phyloP scores from a whole-genome alignment of 768 basidiomycete species.

The Sporobolomyces phaffii region DNA sequence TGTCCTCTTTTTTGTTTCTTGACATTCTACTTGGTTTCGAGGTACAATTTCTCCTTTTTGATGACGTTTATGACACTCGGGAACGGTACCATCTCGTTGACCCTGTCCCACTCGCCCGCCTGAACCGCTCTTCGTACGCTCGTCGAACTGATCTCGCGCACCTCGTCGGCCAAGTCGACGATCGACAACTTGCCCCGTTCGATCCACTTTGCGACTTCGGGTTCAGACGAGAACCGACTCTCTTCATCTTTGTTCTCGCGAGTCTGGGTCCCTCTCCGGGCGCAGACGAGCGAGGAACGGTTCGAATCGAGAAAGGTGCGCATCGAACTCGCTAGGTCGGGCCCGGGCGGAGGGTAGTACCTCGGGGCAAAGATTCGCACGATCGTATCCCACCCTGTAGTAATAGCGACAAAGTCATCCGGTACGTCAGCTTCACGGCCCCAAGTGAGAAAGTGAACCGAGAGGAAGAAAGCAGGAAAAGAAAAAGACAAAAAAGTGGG shows the following conservation, averaged over 20 bases:
- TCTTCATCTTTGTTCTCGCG: conserved; percentile 39
- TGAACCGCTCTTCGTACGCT: conserved; percentile 55
- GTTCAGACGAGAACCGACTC: conserved; percentile 43
- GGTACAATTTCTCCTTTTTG: neutral
- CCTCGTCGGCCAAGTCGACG: conserved; percentile 58
- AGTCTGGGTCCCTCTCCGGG: conserved; percentile 52
- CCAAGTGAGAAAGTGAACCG: neutral
- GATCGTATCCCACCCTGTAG: conserved; percentile 75
- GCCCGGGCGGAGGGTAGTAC: conserved; percentile 57
- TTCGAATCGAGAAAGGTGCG: conserved; percentile 58
- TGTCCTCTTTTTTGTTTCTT: neutral
- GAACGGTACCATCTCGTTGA: conserved; percentile 22
- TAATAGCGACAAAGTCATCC: no score
- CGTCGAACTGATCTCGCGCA: conserved; percentile 64
- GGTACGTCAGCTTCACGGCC: no score
- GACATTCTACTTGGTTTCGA: neutral
- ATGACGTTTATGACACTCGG: conserved; percentile 7
- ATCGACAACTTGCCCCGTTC: conserved; percentile 55
- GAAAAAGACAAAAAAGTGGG: no score
- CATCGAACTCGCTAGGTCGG: conserved; percentile 57
- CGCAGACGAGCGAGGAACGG: conserved; percentile 62
- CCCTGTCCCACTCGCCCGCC: conserved; percentile 33
- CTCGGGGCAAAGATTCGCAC: conserved; percentile 67
- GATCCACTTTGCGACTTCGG: conserved; percentile 54
- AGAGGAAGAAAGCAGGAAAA: neutral